Percentiles rank a stretch among this genome's conserved stretches.
Conservation (phyloP, 345 rosid species). For the Linum trigynum region DNA sequence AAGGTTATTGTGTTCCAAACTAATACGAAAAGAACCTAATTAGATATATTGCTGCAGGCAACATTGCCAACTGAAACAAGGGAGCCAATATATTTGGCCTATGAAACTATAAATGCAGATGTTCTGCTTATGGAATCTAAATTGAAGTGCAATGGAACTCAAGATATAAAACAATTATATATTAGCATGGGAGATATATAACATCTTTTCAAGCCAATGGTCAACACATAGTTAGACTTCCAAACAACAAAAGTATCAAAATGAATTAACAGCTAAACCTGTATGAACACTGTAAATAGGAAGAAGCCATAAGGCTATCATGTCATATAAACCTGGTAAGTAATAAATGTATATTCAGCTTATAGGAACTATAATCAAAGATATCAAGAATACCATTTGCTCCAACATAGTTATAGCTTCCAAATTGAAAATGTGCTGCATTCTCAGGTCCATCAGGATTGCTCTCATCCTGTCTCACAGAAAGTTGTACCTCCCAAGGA, state of each 20-base stretch:
- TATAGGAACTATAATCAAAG: not conserved
- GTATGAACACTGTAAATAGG: not conserved
- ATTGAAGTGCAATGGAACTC: not conserved
- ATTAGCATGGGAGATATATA: not conserved
- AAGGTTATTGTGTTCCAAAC: not conserved
- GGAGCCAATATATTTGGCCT: too few relatives aligned
- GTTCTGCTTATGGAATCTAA: not conserved
- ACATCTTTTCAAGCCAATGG: not conserved
- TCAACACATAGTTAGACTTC: not conserved
- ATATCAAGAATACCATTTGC: slow-evolving; percentile 61
- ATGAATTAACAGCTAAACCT: too few relatives aligned
- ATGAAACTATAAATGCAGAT: not conserved
- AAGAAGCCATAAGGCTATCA: slow-evolving; percentile 2
- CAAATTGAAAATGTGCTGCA: slow-evolving; percentile 84
- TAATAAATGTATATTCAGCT: not conserved
- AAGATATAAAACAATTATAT: too few relatives aligned
- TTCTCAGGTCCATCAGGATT: slow-evolving; percentile 86
- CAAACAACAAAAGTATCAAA: not conserved
- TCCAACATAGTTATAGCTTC: slow-evolving; percentile 84
- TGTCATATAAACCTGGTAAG: not conserved
- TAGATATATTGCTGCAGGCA: not conserved
- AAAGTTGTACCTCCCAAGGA: slow-evolving; percentile 85
- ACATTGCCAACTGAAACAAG: not conserved
- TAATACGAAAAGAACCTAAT: not conserved
- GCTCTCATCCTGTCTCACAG: slow-evolving; percentile 99